phyloP scores from a whole-genome alignment of 1,284 basidiomycete species.

The Moesziomyces aphidis region DNA sequence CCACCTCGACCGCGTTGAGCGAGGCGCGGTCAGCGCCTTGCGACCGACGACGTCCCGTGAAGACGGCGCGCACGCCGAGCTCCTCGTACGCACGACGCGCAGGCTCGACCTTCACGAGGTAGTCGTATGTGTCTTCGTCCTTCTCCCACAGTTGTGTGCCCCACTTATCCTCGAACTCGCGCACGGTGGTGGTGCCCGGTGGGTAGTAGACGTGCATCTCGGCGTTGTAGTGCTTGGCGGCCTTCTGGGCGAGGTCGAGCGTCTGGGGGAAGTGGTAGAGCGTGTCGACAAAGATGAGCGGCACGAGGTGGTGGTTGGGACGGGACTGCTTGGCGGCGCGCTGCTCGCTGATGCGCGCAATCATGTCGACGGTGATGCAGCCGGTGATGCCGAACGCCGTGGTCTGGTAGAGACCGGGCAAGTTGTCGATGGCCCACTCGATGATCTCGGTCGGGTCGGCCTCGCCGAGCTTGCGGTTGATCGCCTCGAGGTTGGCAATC shows the following conservation, averaged over 20 bases:
- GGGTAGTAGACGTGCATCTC: conserved; percentile 85
- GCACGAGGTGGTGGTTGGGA: conserved; percentile 60
- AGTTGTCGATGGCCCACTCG: conserved; percentile 66
- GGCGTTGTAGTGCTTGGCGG: conserved; percentile 80
- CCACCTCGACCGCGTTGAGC: conserved; percentile 88
- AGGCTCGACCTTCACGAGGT: conserved; percentile 94
- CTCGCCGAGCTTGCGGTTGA: conserved; percentile 63
- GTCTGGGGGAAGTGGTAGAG: conserved; percentile 97
- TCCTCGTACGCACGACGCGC: conserved; percentile 87
- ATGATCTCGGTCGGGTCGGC: conserved; percentile 63
- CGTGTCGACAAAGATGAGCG: conserved; percentile 76
- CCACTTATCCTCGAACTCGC: conserved; percentile 84
- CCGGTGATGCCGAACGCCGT: conserved; percentile 67
- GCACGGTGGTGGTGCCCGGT: conserved; percentile 76
- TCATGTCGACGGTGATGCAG: conserved; percentile 66
- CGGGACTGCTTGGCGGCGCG: conserved; percentile 45
- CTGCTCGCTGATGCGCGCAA: conserved; percentile 58
- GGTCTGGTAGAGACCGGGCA: conserved; percentile 66
- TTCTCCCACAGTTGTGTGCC: conserved; percentile 88
- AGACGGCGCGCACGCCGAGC: conserved; percentile 85
- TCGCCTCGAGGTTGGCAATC: conserved; percentile 53
- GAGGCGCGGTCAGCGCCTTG: conserved; percentile 88
- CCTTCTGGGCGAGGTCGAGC: conserved; percentile 83
- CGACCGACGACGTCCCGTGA: conserved; percentile 91
- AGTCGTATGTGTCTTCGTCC: conserved; percentile 91